Evolutionary conservation across 2,329 filamentous ascomycete species (phyloP), one percentile per base, ranked within the genome.

Genomic region (Clonostachys solani): DNA sequence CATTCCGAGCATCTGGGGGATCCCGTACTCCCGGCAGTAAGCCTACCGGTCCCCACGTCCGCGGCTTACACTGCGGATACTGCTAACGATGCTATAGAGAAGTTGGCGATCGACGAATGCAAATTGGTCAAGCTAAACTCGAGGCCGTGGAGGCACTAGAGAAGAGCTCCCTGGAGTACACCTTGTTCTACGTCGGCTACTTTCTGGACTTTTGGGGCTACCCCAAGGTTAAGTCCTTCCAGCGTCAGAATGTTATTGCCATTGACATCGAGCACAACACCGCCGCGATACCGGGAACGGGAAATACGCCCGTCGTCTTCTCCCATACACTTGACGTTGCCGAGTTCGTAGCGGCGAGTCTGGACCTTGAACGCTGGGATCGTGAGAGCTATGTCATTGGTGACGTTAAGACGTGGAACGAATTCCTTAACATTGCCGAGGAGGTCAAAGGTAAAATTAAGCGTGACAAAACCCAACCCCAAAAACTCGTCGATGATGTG

Each of bases 311-410:
- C 4, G 61, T 74, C 10, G 58, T 64, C 4, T 72, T 77, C 56
- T 79, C 75, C 0, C 72, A 78, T 52, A 74, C 68, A 1, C 58
- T 59, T 6, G 77, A 81, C 53, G 60, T 81, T 40, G 75, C 68
- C 5, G 64, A 57, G 35, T 78, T 74, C 46, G 63, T 77, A 6
- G 67, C 64, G 7, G 64, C 62, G 5, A 48, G 64, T 6, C 52
- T 80, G 13, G 64, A 66, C 16, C 50, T 71, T 17, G 54, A 65
- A 4, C 61, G 61, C 17, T 79, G 77, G 75, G 66, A 71, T 5
- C 60, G 65, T 34, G 56, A 60, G 15, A 55, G 63, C 6, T 59
- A 51, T 36, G 49, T 69, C 43, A 52, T 68, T 52, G 70, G 70
- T 1, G 72, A 74, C 46, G 61, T 62, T 37, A 47, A 70, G 15